These are phyloP conservation scores for Houttuynia cordata DNA, from an alignment of 164 flowering plant genomes.

Conservation along the genomic window DNA sequence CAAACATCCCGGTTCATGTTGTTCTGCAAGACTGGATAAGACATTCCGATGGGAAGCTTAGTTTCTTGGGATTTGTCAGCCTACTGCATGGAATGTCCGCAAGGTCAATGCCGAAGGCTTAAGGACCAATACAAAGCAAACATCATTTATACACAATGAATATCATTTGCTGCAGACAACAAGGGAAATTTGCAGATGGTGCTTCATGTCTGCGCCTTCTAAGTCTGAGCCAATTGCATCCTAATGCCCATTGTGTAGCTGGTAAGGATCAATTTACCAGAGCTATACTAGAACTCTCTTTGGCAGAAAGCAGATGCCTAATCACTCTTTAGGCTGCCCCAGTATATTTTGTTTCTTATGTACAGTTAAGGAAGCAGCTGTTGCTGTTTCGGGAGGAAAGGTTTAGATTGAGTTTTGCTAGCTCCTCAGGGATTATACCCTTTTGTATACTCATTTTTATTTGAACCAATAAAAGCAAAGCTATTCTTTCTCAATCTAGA, in stretches of 20 bases:
- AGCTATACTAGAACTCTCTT: no score
- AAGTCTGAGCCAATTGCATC: no score
- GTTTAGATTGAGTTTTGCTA: background rate
- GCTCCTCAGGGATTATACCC: background rate
- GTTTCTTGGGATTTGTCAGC: slow-evolving; percentile 84
- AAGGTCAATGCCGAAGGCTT: slow-evolving; percentile 59
- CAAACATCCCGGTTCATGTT: slow-evolving; percentile 83
- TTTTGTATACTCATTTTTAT: background rate
- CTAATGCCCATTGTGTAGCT: no score
- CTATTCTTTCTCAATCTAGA: background rate
- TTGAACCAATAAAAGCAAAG: background rate
- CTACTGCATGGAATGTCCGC: slow-evolving; percentile 79
- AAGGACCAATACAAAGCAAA: background rate
- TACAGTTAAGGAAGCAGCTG: background rate
- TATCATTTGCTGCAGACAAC: background rate
- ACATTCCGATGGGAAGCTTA: slow-evolving; percentile 86
- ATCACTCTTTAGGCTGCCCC: background rate
- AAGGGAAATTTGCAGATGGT: background rate
- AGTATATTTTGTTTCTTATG: background rate
- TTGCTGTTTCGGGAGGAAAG: background rate
- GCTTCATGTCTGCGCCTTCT: no score
- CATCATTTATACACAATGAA: background rate
- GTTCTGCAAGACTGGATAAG: slow-evolving; percentile 96
- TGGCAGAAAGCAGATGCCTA: no score
- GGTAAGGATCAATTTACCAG: no score